Percentiles rank a stretch among this genome's conserved stretches.
Conservation (phyloP, 2,329 filamentous ascomycete genomes). For the Fusarium zealandicum region DNA sequence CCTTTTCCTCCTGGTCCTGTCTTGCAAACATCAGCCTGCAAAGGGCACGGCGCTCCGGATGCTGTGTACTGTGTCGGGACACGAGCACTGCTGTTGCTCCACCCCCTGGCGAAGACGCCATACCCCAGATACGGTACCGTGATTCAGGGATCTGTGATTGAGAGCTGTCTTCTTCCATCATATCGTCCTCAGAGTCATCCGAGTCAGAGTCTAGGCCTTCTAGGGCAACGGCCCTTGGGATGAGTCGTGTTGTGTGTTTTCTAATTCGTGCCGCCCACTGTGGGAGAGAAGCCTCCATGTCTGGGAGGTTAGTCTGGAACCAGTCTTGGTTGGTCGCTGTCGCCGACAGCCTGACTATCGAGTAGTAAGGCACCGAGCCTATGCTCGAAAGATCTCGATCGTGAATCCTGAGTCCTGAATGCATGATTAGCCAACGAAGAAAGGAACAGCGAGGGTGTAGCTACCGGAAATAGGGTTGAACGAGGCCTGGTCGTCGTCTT, state of each 20-base stretch:
- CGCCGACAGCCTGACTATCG: constrained; percentile 60
- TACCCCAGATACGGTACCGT: constrained; percentile 61
- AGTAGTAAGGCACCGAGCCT: constrained; percentile 54
- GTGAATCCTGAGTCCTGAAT: constrained; percentile 56
- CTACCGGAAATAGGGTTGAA: constrained; percentile 43
- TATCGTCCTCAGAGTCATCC: constrained; percentile 43
- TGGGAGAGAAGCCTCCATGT: constrained; percentile 37
- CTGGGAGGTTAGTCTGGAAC: constrained; percentile 59
- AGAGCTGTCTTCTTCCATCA: constrained; percentile 44
- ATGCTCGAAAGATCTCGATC: constrained; percentile 36
- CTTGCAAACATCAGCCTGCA: constrained; percentile 50
- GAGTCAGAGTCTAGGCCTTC: constrained; percentile 47
- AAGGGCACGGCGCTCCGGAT: constrained; percentile 53
- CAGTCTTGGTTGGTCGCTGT: constrained; percentile 59
- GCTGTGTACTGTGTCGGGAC: constrained; percentile 57
- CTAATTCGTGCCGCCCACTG: constrained; percentile 59
- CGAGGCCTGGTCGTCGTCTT: constrained; percentile 42
- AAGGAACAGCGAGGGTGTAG: background rate
- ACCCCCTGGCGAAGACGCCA: constrained; percentile 60
- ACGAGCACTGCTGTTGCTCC: constrained; percentile 60
- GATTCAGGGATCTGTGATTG: constrained; percentile 56
- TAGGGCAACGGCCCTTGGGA: constrained; percentile 56
- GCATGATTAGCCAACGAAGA: constrained; percentile 3
- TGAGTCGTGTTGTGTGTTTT: constrained; percentile 52
- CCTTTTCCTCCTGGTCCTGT: constrained; percentile 28